Evolutionary conservation across 805 yeast genomes (phyloP).

Genomic region (Clavispora vitiphila): DNA sequence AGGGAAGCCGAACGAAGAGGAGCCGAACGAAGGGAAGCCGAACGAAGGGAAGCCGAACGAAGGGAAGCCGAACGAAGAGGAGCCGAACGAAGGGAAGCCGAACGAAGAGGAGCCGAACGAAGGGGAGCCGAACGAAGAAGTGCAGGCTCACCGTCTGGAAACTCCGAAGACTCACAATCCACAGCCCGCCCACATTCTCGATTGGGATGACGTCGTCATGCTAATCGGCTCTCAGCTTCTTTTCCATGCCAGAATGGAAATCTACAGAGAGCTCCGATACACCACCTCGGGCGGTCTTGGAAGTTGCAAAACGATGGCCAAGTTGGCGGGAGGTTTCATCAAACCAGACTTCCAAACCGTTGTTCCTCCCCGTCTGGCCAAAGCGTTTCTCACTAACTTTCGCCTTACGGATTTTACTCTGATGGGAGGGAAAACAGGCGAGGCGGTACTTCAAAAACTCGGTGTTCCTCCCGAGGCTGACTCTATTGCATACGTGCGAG

Average conservation of each 20-base stretch:
- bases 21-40: too few relatives aligned
- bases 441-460: constrained; percentile 46
- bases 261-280: constrained; percentile 58
- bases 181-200: constrained; percentile 8
- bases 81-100: neutral
- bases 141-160: too few relatives aligned
- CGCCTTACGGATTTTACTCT: constrained; percentile 78
- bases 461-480: constrained; percentile 43
- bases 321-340: constrained; percentile 76
- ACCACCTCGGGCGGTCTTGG: constrained; percentile 90
- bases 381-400: constrained; percentile 53
- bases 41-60: too few relatives aligned
- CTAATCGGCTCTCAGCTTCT: constrained; percentile 63
- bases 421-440: constrained; percentile 87
- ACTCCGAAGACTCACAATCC: neutral
- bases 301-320: constrained; percentile 71
- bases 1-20: too few relatives aligned
- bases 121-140: too few relatives aligned
- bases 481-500: constrained; percentile 47
- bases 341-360: constrained; percentile 89
- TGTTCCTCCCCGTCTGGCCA: constrained; percentile 45
- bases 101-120: too few relatives aligned
- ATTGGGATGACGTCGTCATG: constrained; percentile 79
- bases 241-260: constrained; percentile 45
- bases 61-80: neutral